Evolutionary conservation across 2,329 filamentous ascomycete genomes (phyloP).

Genomic region (Pseudocercospora vitis): DNA sequence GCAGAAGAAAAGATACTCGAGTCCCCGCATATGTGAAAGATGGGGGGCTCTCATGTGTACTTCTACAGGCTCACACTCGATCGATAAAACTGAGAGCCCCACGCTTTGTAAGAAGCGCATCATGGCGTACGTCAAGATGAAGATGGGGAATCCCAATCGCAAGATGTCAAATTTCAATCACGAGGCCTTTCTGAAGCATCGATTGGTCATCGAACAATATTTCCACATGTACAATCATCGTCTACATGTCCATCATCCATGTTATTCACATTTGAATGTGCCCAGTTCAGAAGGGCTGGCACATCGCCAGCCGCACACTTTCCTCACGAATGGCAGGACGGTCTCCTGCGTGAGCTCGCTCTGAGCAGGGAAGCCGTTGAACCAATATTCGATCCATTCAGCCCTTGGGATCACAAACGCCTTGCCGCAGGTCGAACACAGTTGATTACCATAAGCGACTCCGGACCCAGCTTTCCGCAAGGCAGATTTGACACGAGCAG

Average conservation of each 20-base stretch:
- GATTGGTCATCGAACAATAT: background rate
- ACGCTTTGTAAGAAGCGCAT: too few species aligned
- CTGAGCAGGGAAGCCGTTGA: constrained; percentile 29
- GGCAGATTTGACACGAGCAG: constrained; percentile 24
- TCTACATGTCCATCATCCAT: background rate
- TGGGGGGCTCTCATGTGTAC: too few species aligned
- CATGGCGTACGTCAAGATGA: constrained; percentile 52
- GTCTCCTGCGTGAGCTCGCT: constrained; percentile 30
- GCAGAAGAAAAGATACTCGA: too few species aligned
- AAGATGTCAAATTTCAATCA: background rate
- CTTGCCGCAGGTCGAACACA: constrained; percentile 37
- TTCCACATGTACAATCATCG: constrained; percentile 2
- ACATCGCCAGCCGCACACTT: constrained; percentile 37
- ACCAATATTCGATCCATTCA: constrained; percentile 42
- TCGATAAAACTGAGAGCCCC: too few species aligned
- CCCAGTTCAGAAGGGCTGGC: constrained; percentile 29
- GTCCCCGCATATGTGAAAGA: too few species aligned
- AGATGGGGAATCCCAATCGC: constrained; percentile 24
- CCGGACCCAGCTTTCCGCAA: constrained; percentile 26
- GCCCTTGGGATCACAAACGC: constrained; percentile 36
- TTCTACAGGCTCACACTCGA: too few species aligned
- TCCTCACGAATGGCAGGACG: constrained; percentile 37
- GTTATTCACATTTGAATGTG: constrained; percentile 17
- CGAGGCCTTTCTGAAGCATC: background rate
- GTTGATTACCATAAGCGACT: constrained; percentile 30